These are phyloP conservation scores for Boletellus deceptivus DNA, from an alignment of 1,284 basidiomycete species.

Conservation along the genomic window DNA sequence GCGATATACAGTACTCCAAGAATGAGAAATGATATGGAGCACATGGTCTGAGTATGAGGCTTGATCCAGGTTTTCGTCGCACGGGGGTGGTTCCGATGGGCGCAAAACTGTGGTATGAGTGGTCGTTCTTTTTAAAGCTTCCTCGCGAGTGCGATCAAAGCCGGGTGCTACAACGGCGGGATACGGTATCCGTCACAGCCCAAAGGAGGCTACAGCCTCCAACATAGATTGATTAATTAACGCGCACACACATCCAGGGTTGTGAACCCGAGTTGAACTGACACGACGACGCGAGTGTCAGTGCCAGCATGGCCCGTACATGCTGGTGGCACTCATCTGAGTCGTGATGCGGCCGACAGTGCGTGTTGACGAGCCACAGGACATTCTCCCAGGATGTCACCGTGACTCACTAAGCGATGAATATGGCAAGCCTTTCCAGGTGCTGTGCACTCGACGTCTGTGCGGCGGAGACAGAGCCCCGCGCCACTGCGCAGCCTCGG, in stretches of 20 bases:
- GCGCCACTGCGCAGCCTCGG: slow-evolving; percentile 9
- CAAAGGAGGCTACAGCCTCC: slow-evolving; percentile 15
- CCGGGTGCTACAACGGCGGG: slow-evolving; percentile 13
- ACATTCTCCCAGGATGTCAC: background rate
- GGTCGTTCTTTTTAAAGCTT: background rate
- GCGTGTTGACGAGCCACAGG: background rate
- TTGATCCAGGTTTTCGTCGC: slow-evolving; percentile 17
- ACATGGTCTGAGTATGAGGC: too few relatives aligned
- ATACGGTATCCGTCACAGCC: slow-evolving; percentile 19
- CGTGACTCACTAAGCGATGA: too few relatives aligned
- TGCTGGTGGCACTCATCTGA: background rate
- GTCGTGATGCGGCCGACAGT: background rate
- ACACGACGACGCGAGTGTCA: slow-evolving; percentile 2
- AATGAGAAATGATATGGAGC: too few relatives aligned
- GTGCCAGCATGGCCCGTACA: background rate
- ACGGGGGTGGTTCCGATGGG: slow-evolving; percentile 15
- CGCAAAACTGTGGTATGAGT: slow-evolving; percentile 29
- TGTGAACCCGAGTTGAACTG: slow-evolving; percentile 12
- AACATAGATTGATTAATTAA: slow-evolving; percentile 24
- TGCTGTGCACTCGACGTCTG: background rate
- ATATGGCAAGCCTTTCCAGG: too few relatives aligned
- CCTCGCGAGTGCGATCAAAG: slow-evolving; percentile 11
- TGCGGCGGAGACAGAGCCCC: slow-evolving; percentile 11
- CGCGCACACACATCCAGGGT: slow-evolving; percentile 20
- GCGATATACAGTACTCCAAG: slow-evolving; percentile 28